Evolutionary conservation across 164 flowering plant species (phyloP).

Genomic region (Buxus sempervirens): DNA sequence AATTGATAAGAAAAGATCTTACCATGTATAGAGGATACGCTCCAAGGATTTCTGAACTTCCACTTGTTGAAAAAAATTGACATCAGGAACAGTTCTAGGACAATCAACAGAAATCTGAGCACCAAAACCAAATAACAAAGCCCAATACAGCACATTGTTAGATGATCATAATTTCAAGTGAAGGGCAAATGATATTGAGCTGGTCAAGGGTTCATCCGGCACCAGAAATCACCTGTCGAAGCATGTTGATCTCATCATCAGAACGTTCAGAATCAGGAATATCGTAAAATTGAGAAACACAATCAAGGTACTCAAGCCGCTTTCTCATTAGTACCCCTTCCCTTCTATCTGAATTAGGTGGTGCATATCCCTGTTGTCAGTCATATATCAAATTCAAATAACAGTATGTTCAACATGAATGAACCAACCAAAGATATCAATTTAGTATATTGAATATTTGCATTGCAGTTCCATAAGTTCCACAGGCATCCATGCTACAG

Average conservation of each 20-base stretch:
- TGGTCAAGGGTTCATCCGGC: background rate
- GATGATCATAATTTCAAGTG: background rate
- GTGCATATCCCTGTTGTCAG: slow-evolving; percentile 99
- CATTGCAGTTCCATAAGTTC: too few relatives aligned
- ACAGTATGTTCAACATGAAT: background rate
- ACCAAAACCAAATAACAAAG: slow-evolving; percentile 13
- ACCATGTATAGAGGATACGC: slow-evolving; percentile 96
- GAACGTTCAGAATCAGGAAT: slow-evolving; percentile 89
- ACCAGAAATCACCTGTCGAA: slow-evolving; percentile 66
- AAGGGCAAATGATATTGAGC: background rate
- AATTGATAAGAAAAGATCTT: slow-evolving; percentile 15
- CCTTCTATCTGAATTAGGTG: slow-evolving; percentile 99
- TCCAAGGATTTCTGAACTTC: slow-evolving; percentile 95
- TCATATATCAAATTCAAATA: slow-evolving; percentile 51
- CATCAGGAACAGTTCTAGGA: slow-evolving; percentile 98
- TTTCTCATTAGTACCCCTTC: slow-evolving; percentile 87
- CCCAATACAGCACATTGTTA: background rate
- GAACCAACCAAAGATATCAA: too few relatives aligned
- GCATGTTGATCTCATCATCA: slow-evolving; percentile 97
- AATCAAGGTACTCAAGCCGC: slow-evolving; percentile 85
- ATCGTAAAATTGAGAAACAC: slow-evolving; percentile 87
- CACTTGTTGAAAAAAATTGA: slow-evolving; percentile 85
- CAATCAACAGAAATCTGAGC: slow-evolving; percentile 93
- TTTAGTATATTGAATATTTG: too few relatives aligned
- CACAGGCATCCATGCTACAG: too few relatives aligned